phyloP scores from a whole-genome alignment of 2,329 filamentous ascomycete species.

The Chaetomiaceae sp. region DNA sequence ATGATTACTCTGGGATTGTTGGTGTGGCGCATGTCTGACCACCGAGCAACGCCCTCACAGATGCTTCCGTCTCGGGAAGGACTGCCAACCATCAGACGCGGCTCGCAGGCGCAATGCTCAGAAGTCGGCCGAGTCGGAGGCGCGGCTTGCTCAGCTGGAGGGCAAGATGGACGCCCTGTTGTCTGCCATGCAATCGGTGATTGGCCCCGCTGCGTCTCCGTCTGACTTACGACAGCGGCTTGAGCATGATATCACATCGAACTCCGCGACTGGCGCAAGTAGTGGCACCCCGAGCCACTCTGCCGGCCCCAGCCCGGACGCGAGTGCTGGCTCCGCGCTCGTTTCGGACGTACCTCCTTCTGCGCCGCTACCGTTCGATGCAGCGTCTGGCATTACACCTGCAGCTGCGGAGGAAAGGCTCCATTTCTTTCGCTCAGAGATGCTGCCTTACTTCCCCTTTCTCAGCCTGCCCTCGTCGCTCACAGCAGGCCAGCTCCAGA shows the following conservation, averaged over 20 bases:
- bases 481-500: not conserved
- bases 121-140: not conserved
- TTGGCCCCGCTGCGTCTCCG: not conserved
- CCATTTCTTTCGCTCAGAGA: not conserved
- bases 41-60: too few relatives aligned
- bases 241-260: not conserved
- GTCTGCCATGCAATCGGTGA: not conserved
- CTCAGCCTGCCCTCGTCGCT: not conserved
- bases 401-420: not conserved
- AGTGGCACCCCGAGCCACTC: not conserved
- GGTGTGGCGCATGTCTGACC: not conserved
- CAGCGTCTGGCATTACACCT: not conserved
- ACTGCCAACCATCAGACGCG: not conserved
- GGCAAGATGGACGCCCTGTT: not conserved
- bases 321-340: not conserved
- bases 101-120: not conserved
- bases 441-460: not conserved
- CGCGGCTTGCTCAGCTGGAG: not conserved
- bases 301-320: not conserved
- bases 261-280: not conserved
- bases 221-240: not conserved
- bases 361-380: not conserved
- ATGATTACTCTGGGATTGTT: not conserved
- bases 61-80: not conserved
- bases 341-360: not conserved